Base-by-base conservation (phyloP, 108 stramenopile species). In the Fistulifera pelliculosa region DNA sequence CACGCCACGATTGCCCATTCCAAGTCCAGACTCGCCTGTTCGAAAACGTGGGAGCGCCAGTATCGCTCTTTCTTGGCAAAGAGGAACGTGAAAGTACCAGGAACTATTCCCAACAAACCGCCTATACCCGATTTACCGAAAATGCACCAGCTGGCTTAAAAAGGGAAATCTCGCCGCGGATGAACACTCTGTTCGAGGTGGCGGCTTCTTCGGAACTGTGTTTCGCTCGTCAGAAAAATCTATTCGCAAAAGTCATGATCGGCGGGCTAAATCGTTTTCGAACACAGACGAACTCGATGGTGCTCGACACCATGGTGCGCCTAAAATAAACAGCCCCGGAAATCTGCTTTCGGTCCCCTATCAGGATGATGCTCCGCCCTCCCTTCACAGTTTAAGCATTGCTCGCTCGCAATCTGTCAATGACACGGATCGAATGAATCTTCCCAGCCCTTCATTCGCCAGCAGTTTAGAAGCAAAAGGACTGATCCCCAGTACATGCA, bases 151-250 rank as follows among this genome's bases (percentile, higher is more conserved):
- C 3, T 11, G 3, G 44, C 19, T 47, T 35, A 35, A 35, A 35
- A 35, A 35, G 44, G 59, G 49, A 50, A 11, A 24, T 21, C 13
- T 18, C 24, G 8, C 31, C 6, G 31, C 31, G 8, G 38, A 56
- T 16, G 0, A 61, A 39, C 51, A 58, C 38, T 72, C 71, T 16
- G 42, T 61, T 14, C 44, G 57, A 7, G 57, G 57, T 4, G 44
- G 57, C 51, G 40, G 44, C 1, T 56, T 56, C 54, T 54, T 54
- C 24, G 38, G 17, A 4, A 21, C 2, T 17, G 38, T 54, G 15
- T 54, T 54, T 42, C 21, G 38, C 5, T 40, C 17, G 11, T 23
- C 39, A 4, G 16, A 16, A 11, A 14, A 40, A 54, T 12, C 18
- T 3, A 38, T 39, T 6, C 54, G n/a, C 3, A 17, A 18, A 12